Percentiles rank a stretch among this genome's conserved stretches.
Evolutionary conservation across 1,284 basidiomycete species (phyloP).

Genomic region (Cutaneotrichosporon dermatis): DNA sequence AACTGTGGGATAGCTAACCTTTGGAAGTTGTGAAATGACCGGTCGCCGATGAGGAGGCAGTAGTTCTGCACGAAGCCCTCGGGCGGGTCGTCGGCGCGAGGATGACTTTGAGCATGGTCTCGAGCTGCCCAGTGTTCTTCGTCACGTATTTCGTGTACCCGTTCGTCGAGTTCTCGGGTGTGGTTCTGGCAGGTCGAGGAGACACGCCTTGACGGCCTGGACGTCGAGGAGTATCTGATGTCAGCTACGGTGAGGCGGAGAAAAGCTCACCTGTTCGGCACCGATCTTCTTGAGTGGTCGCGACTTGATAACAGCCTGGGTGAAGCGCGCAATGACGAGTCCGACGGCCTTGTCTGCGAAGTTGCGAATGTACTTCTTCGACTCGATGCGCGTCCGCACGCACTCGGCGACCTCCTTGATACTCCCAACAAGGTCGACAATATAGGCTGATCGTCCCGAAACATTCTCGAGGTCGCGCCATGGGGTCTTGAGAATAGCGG

Average conservation of each 20-base stretch:
- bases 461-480: constrained; percentile 78
- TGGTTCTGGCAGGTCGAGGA: constrained; percentile 67
- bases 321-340: constrained; percentile 75
- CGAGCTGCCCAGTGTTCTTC: constrained; percentile 73
- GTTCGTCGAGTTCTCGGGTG: constrained; percentile 36
- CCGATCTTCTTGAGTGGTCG: constrained; percentile 82
- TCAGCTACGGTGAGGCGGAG: not conserved
- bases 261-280: constrained; percentile 57
- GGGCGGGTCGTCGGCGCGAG: constrained; percentile 81
- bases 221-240: constrained; percentile 80
- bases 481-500: constrained; percentile 64
- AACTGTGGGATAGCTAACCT: constrained; percentile 54
- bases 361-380: constrained; percentile 87
- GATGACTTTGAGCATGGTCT: constrained; percentile 88
- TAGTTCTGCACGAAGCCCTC: constrained; percentile 93
- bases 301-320: constrained; percentile 77
- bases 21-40: constrained; percentile 95
- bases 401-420: constrained; percentile 63
- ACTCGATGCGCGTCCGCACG: constrained; percentile 60
- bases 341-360: constrained; percentile 87
- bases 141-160: constrained; percentile 70
- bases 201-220: constrained; percentile 75
- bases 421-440: constrained; percentile 76
- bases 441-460: constrained; percentile 74
- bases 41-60: constrained; percentile 83